These are phyloP conservation scores for Spiromastix sp. DNA, from an alignment of 2,329 filamentous ascomycete genomes.

Conservation along the genomic window DNA sequence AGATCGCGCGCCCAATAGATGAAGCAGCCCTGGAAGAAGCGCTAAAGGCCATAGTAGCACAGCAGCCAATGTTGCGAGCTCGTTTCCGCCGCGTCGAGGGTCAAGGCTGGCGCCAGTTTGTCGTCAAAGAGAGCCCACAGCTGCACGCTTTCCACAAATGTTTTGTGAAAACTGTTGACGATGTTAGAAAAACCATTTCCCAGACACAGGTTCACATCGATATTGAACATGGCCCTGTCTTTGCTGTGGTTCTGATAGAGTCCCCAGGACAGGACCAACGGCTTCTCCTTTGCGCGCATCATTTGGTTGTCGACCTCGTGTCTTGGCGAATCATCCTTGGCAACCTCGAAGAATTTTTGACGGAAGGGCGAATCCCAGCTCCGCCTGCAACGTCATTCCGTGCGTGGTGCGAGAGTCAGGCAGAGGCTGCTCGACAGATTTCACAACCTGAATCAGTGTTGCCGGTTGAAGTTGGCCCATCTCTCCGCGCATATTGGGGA, in stretches of 20 bases:
- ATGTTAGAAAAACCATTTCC: conserved; percentile 18
- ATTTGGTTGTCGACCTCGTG: conserved; percentile 20
- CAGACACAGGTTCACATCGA: conserved; percentile 24
- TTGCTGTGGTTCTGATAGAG: conserved; percentile 24
- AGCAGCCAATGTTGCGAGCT: conserved; percentile 16
- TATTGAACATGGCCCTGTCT: conserved; percentile 18
- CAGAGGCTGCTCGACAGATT: too few relatives aligned
- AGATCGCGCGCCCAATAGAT: conserved; percentile 5
- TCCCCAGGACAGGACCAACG: conserved; percentile 14
- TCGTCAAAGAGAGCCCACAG: conserved; percentile 18
- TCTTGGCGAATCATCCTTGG: conserved; percentile 14
- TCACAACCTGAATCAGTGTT: conserved; percentile 10
- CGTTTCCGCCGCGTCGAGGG: conserved; percentile 17
- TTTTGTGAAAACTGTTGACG: conserved; percentile 5
- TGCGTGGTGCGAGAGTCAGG: conserved; percentile 26
- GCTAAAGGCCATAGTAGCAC: conserved; percentile 10
- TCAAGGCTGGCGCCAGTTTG: conserved; percentile 15
- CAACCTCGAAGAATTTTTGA: conserved; percentile 15
- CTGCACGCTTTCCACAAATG: conserved; percentile 25
- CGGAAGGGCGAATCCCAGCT: conserved; percentile 21
- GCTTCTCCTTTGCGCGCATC: conserved; percentile 24
- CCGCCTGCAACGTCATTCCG: conserved; percentile 30
- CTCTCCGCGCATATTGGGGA: conserved; percentile 29
- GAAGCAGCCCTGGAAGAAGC: conserved; percentile 5
- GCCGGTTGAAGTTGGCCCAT: conserved; percentile 21